Evolutionary conservation across 805 yeast species (phyloP).

Genomic region (Nakazawaea holstii): DNA sequence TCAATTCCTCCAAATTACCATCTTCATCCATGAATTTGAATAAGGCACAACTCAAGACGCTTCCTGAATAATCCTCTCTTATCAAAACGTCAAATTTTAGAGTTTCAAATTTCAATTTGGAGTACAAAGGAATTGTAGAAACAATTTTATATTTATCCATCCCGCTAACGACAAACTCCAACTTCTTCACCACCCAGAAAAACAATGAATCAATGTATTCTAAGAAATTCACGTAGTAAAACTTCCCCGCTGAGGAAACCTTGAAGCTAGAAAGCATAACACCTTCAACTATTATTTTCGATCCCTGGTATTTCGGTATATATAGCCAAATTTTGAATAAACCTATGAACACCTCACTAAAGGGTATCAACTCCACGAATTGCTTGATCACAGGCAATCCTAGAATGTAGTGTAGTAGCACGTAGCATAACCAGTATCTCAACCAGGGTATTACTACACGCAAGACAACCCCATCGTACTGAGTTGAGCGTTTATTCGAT

Average conservation of each 20-base stretch:
- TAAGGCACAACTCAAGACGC: background rate
- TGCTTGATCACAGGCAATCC: background rate
- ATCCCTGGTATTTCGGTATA: constrained; percentile 5
- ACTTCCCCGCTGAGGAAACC: background rate
- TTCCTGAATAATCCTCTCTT: background rate
- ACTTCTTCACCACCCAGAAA: background rate
- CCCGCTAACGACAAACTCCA: background rate
- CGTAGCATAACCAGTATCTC: constrained; percentile 8
- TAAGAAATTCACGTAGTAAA: background rate
- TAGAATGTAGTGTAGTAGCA: background rate
- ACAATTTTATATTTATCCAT: background rate
- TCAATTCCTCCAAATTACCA: background rate
- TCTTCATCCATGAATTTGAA: constrained; percentile 1
- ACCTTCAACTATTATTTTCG: constrained; percentile 4
- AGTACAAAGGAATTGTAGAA: background rate
- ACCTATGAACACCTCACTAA: background rate
- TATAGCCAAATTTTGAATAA: constrained; percentile 6
- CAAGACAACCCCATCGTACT: background rate
- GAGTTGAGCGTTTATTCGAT: background rate
- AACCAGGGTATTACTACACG: constrained; percentile 5
- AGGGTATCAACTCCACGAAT: background rate
- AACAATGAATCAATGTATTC: background rate
- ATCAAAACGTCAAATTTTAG: background rate
- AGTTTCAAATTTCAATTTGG: background rate
- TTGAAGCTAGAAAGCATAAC: background rate